Percentiles rank a stretch among this genome's conserved stretches.
These are phyloP conservation scores for Gryganskiella cystojenkinii DNA, from an alignment of 192 early-diverging fungal species.

Conservation along the genomic window DNA sequence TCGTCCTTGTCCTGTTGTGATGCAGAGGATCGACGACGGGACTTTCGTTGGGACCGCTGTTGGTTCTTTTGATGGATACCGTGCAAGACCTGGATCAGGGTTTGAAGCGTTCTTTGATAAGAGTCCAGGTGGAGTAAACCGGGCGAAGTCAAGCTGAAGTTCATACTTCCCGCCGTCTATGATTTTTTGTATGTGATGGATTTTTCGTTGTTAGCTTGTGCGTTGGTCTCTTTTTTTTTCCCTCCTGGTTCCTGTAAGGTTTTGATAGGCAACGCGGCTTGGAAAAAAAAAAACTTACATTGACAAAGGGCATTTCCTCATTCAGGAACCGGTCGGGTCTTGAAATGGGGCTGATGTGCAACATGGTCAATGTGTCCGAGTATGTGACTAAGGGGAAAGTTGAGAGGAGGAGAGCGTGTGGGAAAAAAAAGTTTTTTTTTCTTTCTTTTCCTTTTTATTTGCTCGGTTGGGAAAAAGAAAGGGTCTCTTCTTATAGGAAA, in stretches of 20 bases:
- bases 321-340: slow-evolving; percentile 31
- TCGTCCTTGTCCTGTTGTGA: too few species aligned
- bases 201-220: not conserved
- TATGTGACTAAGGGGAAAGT: too few species aligned
- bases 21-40: not conserved
- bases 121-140: slow-evolving; percentile 20
- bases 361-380: slow-evolving; percentile 9
- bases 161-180: slow-evolving; percentile 38
- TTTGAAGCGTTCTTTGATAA: slow-evolving; percentile 30
- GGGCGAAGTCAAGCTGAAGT: slow-evolving; percentile 32
- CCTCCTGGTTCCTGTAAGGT: not conserved
- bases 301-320: slow-evolving; percentile 37
- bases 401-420: not conserved
- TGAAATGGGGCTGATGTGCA: slow-evolving; percentile 32
- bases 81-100: slow-evolving; percentile 11
- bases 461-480: not conserved
- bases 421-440: too few species aligned
- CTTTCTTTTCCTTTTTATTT: too few species aligned
- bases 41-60: not conserved
- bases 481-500: not conserved
- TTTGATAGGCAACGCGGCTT: not conserved
- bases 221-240: not conserved
- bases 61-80: not conserved
- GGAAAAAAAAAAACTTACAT: slow-evolving; percentile 18
- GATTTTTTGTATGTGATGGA: not conserved